Base-by-base conservation (phyloP, 768 basidiomycete species). In the Pulveroboletus sp. region DNA sequence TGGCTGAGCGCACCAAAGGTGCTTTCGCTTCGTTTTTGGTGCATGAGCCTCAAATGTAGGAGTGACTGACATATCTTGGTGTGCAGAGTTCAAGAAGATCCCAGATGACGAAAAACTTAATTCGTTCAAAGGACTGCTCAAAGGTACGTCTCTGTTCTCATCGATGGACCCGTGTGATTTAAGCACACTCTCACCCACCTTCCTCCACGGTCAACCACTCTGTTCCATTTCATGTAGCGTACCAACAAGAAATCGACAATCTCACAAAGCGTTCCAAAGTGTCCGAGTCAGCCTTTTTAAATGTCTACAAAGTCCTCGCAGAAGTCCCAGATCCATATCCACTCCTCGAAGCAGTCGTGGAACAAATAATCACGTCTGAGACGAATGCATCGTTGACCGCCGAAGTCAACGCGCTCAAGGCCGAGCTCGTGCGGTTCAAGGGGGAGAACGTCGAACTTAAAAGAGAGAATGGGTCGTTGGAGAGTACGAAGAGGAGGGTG, bases 301-400 rank as follows among this genome's bases (percentile, higher is more conserved):
- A 84, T 59, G 86, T 94, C 17, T 98, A 98, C 77, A 98, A 98
- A 66, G 82, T 95, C 18, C 71, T 99, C 8, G 93, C 95, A 0
- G 96, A 99, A 62, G 95, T 91, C 3, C 96, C 95, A 0, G 96
- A 99, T 66, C 96, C 96, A 14, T 96, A 95, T 65, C 96, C 96
- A 8, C 76, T 98, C 7, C 82, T 99, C 13, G 95, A 99, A 62
- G 91, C 85, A 11, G 94, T 93, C 10, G 89, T 98, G 28, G 95
- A 98, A 61, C 96, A 98, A 75, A 85, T 94, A 2, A 89, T 94
- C 39, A 91, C 89, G 61, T 84, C 56, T 83, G 27, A 64, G 24
- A 46, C 57, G 36, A 65, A 65, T 21, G 51, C 44, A 15, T 50
- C 45, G 13, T 46, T 65, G 48, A 66, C 51, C 28, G 80, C 88